Percentiles rank a stretch among this genome's conserved stretches.
phyloP scores from a whole-genome alignment of 169 alveolate species.

The Cryptosporidium baileyi region DNA sequence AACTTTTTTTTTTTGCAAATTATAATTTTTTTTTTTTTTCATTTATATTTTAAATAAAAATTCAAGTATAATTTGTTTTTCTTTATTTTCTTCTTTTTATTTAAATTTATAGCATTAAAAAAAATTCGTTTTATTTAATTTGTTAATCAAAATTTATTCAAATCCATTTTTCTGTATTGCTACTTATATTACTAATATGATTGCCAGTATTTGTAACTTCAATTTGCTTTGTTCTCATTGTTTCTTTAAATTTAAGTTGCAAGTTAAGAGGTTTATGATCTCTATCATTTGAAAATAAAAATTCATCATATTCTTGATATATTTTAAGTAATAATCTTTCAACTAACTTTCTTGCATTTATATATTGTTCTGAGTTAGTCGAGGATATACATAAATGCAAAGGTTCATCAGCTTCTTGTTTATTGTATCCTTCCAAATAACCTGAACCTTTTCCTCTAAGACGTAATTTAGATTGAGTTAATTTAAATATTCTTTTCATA shows the following conservation, averaged over 20 bases:
- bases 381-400: slow-evolving; percentile 92
- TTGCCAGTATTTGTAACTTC: no score
- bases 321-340: slow-evolving; percentile 83
- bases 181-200: background rate
- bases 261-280: slow-evolving; percentile 31
- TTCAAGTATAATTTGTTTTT: no score
- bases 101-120: no score
- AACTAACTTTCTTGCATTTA: slow-evolving; percentile 86
- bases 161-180: background rate
- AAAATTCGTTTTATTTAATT: background rate
- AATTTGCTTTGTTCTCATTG: slow-evolving; percentile 63
- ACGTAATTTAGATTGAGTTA: slow-evolving; percentile 85
- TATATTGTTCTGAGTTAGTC: slow-evolving; percentile 85
- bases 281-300: slow-evolving; percentile 70
- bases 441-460: slow-evolving; percentile 95
- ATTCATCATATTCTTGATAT: slow-evolving; percentile 87
- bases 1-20: background rate
- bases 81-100: no score
- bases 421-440: slow-evolving; percentile 90
- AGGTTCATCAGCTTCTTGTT: slow-evolving; percentile 91
- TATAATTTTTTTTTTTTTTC: background rate
- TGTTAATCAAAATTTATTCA: no score
- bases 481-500: slow-evolving; percentile 90
- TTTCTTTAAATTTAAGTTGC: slow-evolving; percentile 54
- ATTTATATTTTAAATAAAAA: background rate